Conservation (phyloP, 148 eudicot species). For the Fagopyrum homotropicum region DNA sequence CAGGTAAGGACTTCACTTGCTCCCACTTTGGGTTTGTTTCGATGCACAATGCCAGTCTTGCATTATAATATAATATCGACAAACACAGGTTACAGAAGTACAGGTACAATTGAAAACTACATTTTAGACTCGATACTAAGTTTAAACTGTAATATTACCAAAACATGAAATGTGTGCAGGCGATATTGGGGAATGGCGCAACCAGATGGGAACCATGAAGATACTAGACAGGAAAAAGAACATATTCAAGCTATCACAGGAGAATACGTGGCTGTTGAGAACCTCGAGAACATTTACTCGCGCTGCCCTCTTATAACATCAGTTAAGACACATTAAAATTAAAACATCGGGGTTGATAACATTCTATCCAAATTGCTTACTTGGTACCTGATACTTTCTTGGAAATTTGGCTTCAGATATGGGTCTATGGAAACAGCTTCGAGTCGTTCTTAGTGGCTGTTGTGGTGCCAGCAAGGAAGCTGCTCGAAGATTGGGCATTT, state of each 20-base stretch:
- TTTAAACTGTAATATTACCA: background rate
- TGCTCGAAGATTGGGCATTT: slow-evolving; percentile 78
- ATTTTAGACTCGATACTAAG: background rate
- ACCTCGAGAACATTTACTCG: slow-evolving; percentile 64
- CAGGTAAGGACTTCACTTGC: slow-evolving; percentile 42
- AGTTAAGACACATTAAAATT: slow-evolving; percentile 20
- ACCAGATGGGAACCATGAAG: slow-evolving; percentile 79
- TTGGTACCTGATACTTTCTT: background rate
- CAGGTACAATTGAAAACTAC: too few species aligned
- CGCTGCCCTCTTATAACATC: slow-evolving; percentile 73
- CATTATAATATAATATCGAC: too few species aligned
- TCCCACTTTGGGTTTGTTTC: background rate
- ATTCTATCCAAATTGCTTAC: background rate
- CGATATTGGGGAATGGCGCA: slow-evolving; percentile 98
- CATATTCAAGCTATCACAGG: slow-evolving; percentile 95
- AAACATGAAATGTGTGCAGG: slow-evolving; percentile 33
- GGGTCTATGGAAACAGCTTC: slow-evolving; percentile 95
- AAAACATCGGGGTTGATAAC: too few species aligned
- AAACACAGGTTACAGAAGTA: too few species aligned
- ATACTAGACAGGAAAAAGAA: slow-evolving; percentile 95
- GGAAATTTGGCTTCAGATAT: slow-evolving; percentile 38
- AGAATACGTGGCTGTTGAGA: slow-evolving; percentile 93
- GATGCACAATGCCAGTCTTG: too few species aligned
- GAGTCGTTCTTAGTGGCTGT: slow-evolving; percentile 94
- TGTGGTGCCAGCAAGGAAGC: slow-evolving; percentile 76